These are phyloP conservation scores for Ophiostoma ips DNA, from an alignment of 2,329 filamentous ascomycete genomes.

Conservation along the genomic window DNA sequence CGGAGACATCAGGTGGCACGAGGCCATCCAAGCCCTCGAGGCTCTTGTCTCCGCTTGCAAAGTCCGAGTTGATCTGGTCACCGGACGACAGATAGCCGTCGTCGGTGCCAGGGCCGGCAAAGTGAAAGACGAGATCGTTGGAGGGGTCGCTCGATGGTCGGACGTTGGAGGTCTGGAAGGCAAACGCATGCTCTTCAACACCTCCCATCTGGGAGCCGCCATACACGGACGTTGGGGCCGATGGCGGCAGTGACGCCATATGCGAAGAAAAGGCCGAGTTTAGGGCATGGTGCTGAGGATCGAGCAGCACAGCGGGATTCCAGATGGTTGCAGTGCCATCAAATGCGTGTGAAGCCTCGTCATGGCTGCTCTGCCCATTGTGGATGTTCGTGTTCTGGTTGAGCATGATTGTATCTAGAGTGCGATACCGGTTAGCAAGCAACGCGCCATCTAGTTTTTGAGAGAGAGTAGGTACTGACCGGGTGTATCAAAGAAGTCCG, in stretches of 20 bases:
- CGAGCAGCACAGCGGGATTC: constrained; percentile 18
- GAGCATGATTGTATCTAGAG: neutral
- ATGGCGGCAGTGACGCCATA: neutral
- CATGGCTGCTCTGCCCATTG: neutral
- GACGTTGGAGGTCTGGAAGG: neutral
- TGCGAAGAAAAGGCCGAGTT: neutral
- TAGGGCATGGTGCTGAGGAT: constrained; percentile 5
- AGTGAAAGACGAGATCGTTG: constrained; percentile 7
- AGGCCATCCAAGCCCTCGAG: neutral
- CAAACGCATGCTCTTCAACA: neutral
- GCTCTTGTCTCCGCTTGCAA: constrained; percentile 1
- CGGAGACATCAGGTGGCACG: neutral
- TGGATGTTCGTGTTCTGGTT: too few relatives aligned
- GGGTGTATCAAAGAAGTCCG: neutral
- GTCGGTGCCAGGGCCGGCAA: constrained; percentile 9
- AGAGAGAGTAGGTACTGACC: neutral
- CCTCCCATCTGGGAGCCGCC: neutral
- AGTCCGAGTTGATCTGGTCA: constrained; percentile 13
- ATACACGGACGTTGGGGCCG: neutral
- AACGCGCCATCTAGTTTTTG: neutral
- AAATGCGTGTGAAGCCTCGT: neutral
- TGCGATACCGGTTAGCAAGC: neutral
- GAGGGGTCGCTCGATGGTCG: neutral
- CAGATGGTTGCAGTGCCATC: constrained; percentile 15
- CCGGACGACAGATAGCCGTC: constrained; percentile 18